These are phyloP conservation scores for Trypanosoma rangeli DNA, from an alignment of 208 protist genomes.

Conservation along the genomic window DNA sequence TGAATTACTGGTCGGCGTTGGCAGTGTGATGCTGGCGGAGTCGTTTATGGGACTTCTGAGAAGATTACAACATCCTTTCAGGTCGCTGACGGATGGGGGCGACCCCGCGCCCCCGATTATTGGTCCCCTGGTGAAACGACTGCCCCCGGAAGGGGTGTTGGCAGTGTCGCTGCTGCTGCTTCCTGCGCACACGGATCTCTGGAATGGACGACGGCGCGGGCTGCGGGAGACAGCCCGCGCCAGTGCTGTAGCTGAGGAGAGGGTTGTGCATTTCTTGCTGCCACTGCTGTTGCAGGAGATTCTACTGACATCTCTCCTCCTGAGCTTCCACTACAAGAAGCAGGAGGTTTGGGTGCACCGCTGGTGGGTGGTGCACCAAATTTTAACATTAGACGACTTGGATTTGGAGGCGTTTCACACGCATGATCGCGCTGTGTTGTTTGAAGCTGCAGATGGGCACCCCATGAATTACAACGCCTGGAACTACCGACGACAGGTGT, in stretches of 20 bases:
- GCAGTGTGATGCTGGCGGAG: neutral
- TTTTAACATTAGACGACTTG: constrained; percentile 15
- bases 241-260: neutral
- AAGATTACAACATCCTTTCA: neutral
- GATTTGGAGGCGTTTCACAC: constrained; percentile 11
- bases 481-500: constrained; percentile 51
- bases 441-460: constrained; percentile 57
- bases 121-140: neutral
- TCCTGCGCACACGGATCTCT: constrained; percentile 33
- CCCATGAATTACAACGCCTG: constrained; percentile 87
- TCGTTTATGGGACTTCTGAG: constrained; percentile 3
- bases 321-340: constrained; percentile 43
- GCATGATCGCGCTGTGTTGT: constrained; percentile 33
- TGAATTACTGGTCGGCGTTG: constrained; percentile 24
- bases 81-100: neutral
- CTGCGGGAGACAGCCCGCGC: neutral
- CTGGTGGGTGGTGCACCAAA: constrained; percentile 35
- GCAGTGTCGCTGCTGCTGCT: constrained; percentile 29
- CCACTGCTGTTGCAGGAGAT: constrained; percentile 37
- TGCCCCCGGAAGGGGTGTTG: constrained; percentile 6
- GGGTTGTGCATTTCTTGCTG: neutral
- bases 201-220: constrained; percentile 25
- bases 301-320: constrained; percentile 42
- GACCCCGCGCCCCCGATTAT: constrained; percentile 3
- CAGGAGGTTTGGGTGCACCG: constrained; percentile 59